Percentiles rank a stretch among this genome's conserved stretches.
Conservation (phyloP, 2,329 filamentous ascomycete genomes). For the Aureobasidium uvarum region DNA sequence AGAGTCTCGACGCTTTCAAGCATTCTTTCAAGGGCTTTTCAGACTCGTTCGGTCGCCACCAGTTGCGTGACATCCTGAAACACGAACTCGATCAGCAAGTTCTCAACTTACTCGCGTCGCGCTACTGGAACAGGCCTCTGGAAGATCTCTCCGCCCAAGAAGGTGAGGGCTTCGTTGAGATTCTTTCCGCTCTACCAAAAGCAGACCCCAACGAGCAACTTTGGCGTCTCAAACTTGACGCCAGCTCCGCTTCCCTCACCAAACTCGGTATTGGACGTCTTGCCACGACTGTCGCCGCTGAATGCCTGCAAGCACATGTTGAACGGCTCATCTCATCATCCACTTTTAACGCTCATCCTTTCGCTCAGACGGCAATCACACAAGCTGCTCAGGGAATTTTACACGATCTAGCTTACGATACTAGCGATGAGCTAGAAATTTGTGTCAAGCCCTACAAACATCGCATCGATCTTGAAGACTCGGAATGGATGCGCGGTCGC, state of each 20-base stretch:
- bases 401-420: conserved; percentile 94
- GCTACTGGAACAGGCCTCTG: conserved; percentile 97
- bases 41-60: conserved; percentile 80
- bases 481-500: conserved; percentile 81
- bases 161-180: conserved; percentile 49
- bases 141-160: conserved; percentile 65
- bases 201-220: conserved; percentile 69
- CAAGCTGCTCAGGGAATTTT: conserved; percentile 87
- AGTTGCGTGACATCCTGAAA: conserved; percentile 88
- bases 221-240: conserved; percentile 93
- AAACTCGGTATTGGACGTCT: conserved; percentile 91
- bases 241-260: conserved; percentile 83
- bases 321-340: conserved; percentile 75
- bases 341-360: conserved; percentile 86
- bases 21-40: conserved; percentile 95
- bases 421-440: conserved; percentile 96
- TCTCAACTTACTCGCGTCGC: conserved; percentile 83
- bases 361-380: conserved; percentile 86
- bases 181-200: conserved; percentile 72
- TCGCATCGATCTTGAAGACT: conserved; percentile 89
- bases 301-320: conserved; percentile 80
- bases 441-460: conserved; percentile 99
- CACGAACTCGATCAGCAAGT: conserved; percentile 92
- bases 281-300: conserved; percentile 86
- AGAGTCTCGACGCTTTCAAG: conserved; percentile 94